These are phyloP conservation scores for Pythium plurisporium DNA, from an alignment of 352 stramenopile genomes.

Conservation along the genomic window DNA sequence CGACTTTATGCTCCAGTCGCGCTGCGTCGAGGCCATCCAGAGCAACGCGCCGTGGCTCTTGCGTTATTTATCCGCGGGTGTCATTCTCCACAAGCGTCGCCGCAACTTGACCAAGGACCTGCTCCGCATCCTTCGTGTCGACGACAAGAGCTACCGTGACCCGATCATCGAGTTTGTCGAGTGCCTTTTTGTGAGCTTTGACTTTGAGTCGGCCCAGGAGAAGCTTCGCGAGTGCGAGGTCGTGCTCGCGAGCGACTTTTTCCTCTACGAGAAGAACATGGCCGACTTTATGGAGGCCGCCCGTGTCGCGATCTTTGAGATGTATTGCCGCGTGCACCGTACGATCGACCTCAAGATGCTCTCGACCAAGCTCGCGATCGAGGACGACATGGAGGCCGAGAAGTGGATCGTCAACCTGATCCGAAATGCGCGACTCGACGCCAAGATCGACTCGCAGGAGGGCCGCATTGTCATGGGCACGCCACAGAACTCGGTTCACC, in stretches of 20 bases:
- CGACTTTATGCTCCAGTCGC: constrained; percentile 94
- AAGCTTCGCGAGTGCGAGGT: constrained; percentile 92
- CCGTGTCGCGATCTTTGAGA: constrained; percentile 98
- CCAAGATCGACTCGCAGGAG: constrained; percentile 98
- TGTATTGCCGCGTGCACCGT: constrained; percentile 98
- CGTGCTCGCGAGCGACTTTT: constrained; percentile 96
- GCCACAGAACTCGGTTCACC: constrained; percentile 91
- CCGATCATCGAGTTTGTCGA: constrained; percentile 95
- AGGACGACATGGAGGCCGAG: constrained; percentile 94
- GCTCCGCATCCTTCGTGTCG: constrained; percentile 92
- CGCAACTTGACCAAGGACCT: constrained; percentile 93
- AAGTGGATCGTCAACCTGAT: constrained; percentile 99
- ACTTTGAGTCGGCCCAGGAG: constrained; percentile 97
- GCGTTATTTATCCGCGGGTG: constrained; percentile 94
- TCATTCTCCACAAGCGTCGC: constrained; percentile 96
- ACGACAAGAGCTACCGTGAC: constrained; percentile 80
- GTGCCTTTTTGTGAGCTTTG: constrained; percentile 97
- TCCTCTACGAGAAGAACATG: constrained; percentile 95
- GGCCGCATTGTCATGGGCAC: constrained; percentile 97
- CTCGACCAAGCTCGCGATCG: constrained; percentile 95
- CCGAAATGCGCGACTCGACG: constrained; percentile 94
- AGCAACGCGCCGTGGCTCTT: constrained; percentile 98
- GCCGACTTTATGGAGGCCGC: constrained; percentile 98
- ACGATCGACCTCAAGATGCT: constrained; percentile 98
- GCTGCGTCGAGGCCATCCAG: constrained; percentile 96